A percentile compares a stretch with the other conserved stretches of the same genome.
Evolutionary conservation across 495 filamentous ascomycete species (phyloP).

Genomic region (Podospora sp.): DNA sequence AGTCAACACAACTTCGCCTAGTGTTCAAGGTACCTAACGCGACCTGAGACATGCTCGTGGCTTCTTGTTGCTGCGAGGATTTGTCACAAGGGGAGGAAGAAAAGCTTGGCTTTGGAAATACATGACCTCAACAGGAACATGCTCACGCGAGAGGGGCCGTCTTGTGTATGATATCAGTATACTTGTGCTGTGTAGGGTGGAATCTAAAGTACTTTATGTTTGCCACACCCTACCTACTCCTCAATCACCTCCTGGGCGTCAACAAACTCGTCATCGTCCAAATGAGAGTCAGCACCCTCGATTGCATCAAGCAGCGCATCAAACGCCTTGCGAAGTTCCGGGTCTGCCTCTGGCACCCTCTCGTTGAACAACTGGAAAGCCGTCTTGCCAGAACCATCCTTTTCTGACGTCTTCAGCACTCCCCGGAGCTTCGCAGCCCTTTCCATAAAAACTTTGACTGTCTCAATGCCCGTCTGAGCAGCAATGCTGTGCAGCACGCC

Average conservation of each 20-base stretch:
- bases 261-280: not conserved
- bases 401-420: not conserved
- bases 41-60: too few relatives aligned
- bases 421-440: not conserved
- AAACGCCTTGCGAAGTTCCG: not conserved
- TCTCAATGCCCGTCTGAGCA: not conserved
- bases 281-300: not conserved
- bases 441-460: not conserved
- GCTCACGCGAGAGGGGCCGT: too few relatives aligned
- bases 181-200: too few relatives aligned
- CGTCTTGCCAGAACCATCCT: not conserved
- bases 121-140: too few relatives aligned
- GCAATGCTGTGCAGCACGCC: not conserved
- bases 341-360: not conserved
- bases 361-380: not conserved
- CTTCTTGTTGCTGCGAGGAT: too few relatives aligned
- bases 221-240: not conserved
- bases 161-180: too few relatives aligned
- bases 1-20: too few relatives aligned
- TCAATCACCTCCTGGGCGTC: not conserved
- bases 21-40: too few relatives aligned
- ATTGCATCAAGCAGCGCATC: not conserved
- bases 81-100: too few relatives aligned
- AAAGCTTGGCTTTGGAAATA: too few relatives aligned
- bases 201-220: too few relatives aligned